Percentiles rank a stretch among this genome's conserved stretches.
Evolutionary conservation across 164 flowering plant species (phyloP).

Genomic region (Kalanchoe fedtschenkoi): DNA sequence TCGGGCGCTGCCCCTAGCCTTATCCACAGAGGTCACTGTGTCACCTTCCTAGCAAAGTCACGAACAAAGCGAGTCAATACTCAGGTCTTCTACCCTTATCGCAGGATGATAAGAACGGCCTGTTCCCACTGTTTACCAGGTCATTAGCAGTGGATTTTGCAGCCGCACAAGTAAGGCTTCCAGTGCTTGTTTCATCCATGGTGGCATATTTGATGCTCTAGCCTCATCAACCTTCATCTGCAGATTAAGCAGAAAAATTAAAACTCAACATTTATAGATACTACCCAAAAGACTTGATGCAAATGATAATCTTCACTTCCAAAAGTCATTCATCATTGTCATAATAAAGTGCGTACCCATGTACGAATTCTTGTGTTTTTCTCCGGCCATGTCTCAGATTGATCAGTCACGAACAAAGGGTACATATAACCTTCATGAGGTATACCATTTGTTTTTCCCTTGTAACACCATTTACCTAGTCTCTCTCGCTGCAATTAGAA

Average conservation of each 20-base stretch:
- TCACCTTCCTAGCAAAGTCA: not conserved
- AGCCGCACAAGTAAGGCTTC: not conserved
- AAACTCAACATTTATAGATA: too few species aligned
- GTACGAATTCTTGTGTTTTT: not conserved
- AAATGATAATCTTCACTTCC: not conserved
- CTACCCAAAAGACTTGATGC: too few species aligned
- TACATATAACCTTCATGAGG: not conserved
- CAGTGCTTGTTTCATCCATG: slow-evolving; percentile 3
- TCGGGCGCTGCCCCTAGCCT: not conserved
- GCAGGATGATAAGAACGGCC: not conserved
- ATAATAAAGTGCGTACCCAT: not conserved
- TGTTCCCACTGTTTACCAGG: slow-evolving; percentile 4
- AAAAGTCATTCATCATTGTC: not conserved
- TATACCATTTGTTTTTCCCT: not conserved
- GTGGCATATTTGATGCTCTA: not conserved
- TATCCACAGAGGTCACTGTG: not conserved
- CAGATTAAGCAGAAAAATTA: not conserved
- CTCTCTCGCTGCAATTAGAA: not conserved
- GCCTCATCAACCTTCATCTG: slow-evolving; percentile 1
- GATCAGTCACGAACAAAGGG: slow-evolving; percentile 1
- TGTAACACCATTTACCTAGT: slow-evolving; percentile 4
- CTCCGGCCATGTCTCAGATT: slow-evolving; percentile 1
- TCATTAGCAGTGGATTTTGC: not conserved
- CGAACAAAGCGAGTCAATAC: not conserved
- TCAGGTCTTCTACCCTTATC: not conserved